Evolutionary conservation across 2,329 filamentous ascomycete species (phyloP).

Genomic region (Penicillium glabrum): DNA sequence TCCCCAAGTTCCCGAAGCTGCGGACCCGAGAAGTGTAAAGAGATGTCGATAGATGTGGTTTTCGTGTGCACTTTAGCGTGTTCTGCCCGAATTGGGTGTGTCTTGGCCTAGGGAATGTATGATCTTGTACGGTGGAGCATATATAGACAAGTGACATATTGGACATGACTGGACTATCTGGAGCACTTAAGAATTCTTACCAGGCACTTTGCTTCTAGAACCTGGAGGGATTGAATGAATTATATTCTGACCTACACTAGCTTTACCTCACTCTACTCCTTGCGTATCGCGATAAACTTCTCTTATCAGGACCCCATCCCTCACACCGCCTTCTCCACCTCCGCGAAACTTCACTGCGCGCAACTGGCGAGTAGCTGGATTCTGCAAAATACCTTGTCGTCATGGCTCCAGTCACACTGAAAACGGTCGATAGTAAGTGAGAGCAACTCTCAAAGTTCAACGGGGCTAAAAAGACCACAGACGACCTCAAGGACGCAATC

Average conservation of each 20-base stretch:
- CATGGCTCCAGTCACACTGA: slow-evolving; percentile 25
- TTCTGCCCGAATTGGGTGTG: slow-evolving; percentile 9
- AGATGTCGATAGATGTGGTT: slow-evolving; percentile 7
- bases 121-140: slow-evolving; percentile 2
- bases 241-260: background rate
- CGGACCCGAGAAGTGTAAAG: slow-evolving; percentile 45
- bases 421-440: slow-evolving; percentile 23
- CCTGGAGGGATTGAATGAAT: background rate
- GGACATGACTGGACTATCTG: background rate
- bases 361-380: background rate
- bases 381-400: background rate
- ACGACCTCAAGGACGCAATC: slow-evolving; percentile 60
- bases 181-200: background rate
- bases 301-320: background rate
- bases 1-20: slow-evolving; percentile 37
- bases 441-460: background rate
- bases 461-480: slow-evolving; percentile 27
- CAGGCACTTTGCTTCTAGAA: background rate
- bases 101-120: slow-evolving; percentile 6
- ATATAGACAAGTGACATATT: slow-evolving; percentile 6
- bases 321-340: slow-evolving; percentile 19
- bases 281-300: background rate
- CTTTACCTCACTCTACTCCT: background rate
- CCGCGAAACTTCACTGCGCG: slow-evolving; percentile 7
- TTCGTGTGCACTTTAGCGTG: slow-evolving; percentile 18